These are phyloP conservation scores for Fusarium praegraminearum DNA, from an alignment of 2,329 filamentous ascomycete species.

Conservation along the genomic window DNA sequence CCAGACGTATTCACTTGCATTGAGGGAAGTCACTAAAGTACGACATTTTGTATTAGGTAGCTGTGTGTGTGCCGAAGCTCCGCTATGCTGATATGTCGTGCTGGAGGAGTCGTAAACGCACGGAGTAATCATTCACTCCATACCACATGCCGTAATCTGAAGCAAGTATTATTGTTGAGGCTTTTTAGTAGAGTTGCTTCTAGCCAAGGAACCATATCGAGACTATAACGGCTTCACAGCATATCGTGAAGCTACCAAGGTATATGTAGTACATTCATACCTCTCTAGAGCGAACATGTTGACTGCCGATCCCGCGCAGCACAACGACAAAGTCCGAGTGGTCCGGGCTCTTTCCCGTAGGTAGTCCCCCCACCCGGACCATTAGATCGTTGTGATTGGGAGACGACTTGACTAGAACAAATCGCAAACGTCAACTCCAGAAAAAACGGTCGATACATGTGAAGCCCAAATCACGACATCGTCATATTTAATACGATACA, in stretches of 20 bases:
- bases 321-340: constrained; percentile 12
- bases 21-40: constrained; percentile 6
- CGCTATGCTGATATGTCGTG: constrained; percentile 15
- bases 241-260: not conserved
- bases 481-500: not conserved
- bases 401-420: constrained; percentile 10
- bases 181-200: not conserved
- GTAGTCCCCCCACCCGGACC: constrained; percentile 19
- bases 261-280: too few species aligned
- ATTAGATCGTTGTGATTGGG: constrained; percentile 26
- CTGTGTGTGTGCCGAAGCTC: constrained; percentile 3
- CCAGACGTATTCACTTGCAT: not conserved
- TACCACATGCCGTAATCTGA: not conserved
- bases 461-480: constrained; percentile 8
- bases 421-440: constrained; percentile 33
- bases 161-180: constrained; percentile 2
- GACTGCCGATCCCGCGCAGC: constrained; percentile 18
- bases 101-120: not conserved
- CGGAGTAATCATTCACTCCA: not conserved
- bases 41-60: constrained; percentile 5
- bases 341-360: constrained; percentile 27
- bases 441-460: constrained; percentile 23
- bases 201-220: not conserved
- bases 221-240: not conserved
- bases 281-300: not conserved